These are phyloP conservation scores for Penicillium sp. DNA, from an alignment of 2,329 filamentous ascomycete genomes.

Conservation along the genomic window DNA sequence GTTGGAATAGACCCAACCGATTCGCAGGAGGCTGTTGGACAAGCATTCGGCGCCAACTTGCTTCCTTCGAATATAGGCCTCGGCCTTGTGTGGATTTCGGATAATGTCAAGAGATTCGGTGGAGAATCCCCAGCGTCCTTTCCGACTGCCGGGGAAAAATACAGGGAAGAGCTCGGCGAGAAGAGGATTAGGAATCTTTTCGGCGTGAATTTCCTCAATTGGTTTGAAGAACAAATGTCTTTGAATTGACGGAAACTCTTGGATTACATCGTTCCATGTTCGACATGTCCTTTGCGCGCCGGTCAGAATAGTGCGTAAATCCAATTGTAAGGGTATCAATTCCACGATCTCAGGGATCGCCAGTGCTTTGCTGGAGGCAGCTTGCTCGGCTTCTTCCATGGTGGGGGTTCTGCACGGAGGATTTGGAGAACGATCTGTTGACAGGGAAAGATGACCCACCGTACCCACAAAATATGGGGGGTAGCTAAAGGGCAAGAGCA, in stretches of 20 bases:
- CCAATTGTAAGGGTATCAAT: neutral
- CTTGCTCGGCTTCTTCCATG: neutral
- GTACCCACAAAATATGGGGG: too few species aligned
- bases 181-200: neutral
- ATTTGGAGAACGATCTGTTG: neutral
- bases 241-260: neutral
- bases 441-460: too few species aligned
- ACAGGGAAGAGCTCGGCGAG: neutral
- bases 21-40: conserved; percentile 6
- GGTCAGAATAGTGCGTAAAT: neutral
- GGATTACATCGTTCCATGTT: neutral
- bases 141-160: neutral
- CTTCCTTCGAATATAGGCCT: conserved; percentile 6
- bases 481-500: too few species aligned
- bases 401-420: neutral
- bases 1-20: neutral
- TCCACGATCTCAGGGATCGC: neutral
- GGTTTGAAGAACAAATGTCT: neutral
- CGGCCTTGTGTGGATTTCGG: neutral
- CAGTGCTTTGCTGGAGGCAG: neutral
- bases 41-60: conserved; percentile 9
- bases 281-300: neutral
- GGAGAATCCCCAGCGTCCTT: neutral
- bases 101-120: neutral
- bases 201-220: neutral